Conservation (phyloP, 352 stramenopile species). For the Globisporangium heterothallicum region DNA sequence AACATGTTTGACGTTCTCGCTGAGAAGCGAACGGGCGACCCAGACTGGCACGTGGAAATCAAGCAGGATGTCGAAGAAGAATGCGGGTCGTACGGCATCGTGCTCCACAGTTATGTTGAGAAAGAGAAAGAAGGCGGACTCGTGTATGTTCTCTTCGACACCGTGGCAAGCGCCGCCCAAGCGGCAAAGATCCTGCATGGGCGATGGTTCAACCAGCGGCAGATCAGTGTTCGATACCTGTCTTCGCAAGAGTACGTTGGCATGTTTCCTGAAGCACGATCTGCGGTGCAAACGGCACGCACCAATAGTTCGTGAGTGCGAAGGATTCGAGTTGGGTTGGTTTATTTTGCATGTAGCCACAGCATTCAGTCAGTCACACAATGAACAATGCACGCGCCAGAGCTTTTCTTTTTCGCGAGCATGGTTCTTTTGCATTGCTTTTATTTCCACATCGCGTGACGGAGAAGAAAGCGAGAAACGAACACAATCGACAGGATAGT, state of each 20-base stretch:
- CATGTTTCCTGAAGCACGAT: slow-evolving; percentile 79
- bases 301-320: slow-evolving; percentile 20
- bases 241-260: slow-evolving; percentile 85
- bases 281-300: slow-evolving; percentile 55
- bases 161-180: slow-evolving; percentile 37
- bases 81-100: slow-evolving; percentile 59
- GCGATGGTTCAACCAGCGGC: slow-evolving; percentile 88
- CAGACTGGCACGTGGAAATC: slow-evolving; percentile 83
- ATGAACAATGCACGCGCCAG: slow-evolving; percentile 1
- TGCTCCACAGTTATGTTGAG: slow-evolving; percentile 80
- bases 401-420: not conserved
- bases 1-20: slow-evolving; percentile 90
- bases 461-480: slow-evolving; percentile 4
- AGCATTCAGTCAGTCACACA: too few species aligned
- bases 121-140: slow-evolving; percentile 81
- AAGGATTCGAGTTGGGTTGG: not conserved
- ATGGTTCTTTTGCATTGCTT: not conserved
- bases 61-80: slow-evolving; percentile 86
- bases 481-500: too few species aligned
- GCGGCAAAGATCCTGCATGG: slow-evolving; percentile 78
- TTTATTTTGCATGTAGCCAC: too few species aligned
- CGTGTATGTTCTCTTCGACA: slow-evolving; percentile 86
- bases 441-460: too few species aligned
- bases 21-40: slow-evolving; percentile 65
- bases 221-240: slow-evolving; percentile 86